phyloP scores from a whole-genome alignment of 2,329 filamentous ascomycete genomes.

The Aureobasidium pullulans region DNA sequence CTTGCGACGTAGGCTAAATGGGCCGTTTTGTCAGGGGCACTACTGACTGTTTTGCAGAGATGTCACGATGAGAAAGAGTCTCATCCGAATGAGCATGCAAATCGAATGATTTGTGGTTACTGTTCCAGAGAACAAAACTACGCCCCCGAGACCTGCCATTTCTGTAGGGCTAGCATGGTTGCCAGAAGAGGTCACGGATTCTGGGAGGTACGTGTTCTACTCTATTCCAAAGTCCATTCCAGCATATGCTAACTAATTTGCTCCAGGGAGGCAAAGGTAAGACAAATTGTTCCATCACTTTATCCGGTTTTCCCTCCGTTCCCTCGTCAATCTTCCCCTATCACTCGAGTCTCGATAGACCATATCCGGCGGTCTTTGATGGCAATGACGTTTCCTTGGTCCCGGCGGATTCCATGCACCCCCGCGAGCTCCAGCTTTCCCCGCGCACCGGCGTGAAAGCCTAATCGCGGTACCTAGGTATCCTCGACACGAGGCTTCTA shows the following conservation, averaged over 20 bases:
- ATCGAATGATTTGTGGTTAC: constrained; percentile 64
- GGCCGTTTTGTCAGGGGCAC: neutral
- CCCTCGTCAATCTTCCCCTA: neutral
- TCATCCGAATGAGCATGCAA: constrained; percentile 74
- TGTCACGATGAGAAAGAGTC: constrained; percentile 68
- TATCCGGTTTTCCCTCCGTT: neutral
- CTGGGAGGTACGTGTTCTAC: constrained; percentile 52
- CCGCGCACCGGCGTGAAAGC: constrained; percentile 2
- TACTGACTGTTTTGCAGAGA: constrained; percentile 28
- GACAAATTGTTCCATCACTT: constrained; percentile 10
- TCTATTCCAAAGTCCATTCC: neutral
- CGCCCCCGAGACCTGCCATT: constrained; percentile 63
- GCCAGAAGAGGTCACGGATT: constrained; percentile 63
- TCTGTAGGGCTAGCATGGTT: constrained; percentile 64
- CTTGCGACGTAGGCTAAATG: constrained; percentile 44
- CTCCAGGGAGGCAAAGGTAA: constrained; percentile 53
- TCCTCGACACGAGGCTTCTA: neutral
- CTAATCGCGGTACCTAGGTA: constrained; percentile 1
- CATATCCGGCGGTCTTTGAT: neutral
- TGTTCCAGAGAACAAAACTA: constrained; percentile 64
- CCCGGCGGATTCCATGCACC: neutral
- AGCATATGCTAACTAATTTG: neutral
- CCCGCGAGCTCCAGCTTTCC: neutral
- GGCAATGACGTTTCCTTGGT: neutral
- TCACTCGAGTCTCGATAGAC: neutral